phyloP scores from a whole-genome alignment of 495 filamentous ascomycete species.

The Delitschia confertaspora region DNA sequence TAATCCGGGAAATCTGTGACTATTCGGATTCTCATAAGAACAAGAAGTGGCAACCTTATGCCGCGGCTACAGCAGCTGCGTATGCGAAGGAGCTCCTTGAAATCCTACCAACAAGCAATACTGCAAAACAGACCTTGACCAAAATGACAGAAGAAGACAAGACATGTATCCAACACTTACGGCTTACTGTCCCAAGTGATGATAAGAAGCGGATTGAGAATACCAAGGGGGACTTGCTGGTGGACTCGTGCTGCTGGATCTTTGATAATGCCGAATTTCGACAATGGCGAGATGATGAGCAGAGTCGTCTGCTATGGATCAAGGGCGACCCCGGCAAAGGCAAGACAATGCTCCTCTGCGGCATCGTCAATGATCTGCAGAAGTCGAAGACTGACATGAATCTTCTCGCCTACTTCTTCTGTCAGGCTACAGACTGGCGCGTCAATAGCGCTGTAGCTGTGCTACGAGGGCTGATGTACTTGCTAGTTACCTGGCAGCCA shows the following conservation, averaged over 20 bases:
- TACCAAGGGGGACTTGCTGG: too few species aligned
- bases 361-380: too few species aligned
- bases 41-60: slow-evolving; percentile 11
- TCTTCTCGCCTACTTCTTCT: too few species aligned
- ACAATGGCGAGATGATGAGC: slow-evolving; percentile 30
- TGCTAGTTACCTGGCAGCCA: slow-evolving; percentile 31
- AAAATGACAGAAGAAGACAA: too few species aligned
- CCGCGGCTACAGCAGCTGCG: slow-evolving; percentile 8
- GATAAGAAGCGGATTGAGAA: slow-evolving; percentile 39
- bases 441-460: too few species aligned
- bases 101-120: too few species aligned
- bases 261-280: slow-evolving; percentile 36
- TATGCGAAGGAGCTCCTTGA: slow-evolving; percentile 9
- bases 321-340: too few species aligned
- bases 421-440: too few species aligned
- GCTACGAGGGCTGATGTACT: slow-evolving; percentile 37
- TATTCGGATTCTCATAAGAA: slow-evolving; percentile 16
- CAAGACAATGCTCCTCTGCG: too few species aligned
- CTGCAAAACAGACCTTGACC: too few species aligned
- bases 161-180: slow-evolving; percentile 11
- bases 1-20: slow-evolving; percentile 15
- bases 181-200: slow-evolving; percentile 12
- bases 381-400: too few species aligned
- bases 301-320: slow-evolving; percentile 39
- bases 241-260: slow-evolving; percentile 41